These are phyloP conservation scores for Umbilicaria muhlenbergii DNA, from an alignment of 495 filamentous ascomycete genomes.

Conservation along the genomic window DNA sequence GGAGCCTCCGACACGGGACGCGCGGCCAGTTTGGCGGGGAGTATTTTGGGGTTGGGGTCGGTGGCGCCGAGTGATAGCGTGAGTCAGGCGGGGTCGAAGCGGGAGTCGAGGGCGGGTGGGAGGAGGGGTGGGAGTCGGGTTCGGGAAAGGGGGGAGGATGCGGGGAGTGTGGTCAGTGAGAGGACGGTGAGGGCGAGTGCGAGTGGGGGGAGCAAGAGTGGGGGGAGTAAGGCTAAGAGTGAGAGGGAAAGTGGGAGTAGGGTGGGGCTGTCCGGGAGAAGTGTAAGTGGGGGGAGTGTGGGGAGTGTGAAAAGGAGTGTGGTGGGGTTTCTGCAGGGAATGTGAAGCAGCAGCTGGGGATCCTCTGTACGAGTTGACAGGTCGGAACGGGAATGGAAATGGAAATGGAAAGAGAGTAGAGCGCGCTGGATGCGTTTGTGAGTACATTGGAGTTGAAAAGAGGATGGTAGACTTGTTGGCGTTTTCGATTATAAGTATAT, in stretches of 20 bases:
- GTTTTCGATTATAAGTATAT: too few relatives aligned
- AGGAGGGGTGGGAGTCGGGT: conserved; percentile 7
- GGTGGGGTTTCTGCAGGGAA: background rate
- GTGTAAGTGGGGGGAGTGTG: background rate
- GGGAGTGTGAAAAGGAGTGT: conserved; percentile 3
- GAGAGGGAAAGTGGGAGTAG: conserved; percentile 5
- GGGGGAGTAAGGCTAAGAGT: conserved; percentile 17
- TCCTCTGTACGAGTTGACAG: too few relatives aligned
- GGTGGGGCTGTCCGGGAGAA: background rate
- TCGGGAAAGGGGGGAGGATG: background rate
- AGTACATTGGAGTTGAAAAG: too few relatives aligned
- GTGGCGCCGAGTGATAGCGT: conserved; percentile 52
- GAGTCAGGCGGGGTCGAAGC: conserved; percentile 41
- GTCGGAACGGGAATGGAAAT: too few relatives aligned
- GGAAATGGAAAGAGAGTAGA: too few relatives aligned
- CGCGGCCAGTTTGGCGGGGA: conserved; percentile 27
- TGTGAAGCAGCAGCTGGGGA: background rate
- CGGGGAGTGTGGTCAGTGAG: too few relatives aligned
- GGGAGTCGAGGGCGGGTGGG: conserved; percentile 17
- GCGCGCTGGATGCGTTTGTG: too few relatives aligned
- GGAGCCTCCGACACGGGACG: conserved; percentile 15
- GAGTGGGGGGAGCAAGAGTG: background rate
- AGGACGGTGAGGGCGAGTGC: too few relatives aligned
- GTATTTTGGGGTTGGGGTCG: conserved; percentile 12
- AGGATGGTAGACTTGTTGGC: too few relatives aligned